phyloP scores from a whole-genome alignment of 805 yeast species.

The Diddensiella santjacobensis region DNA sequence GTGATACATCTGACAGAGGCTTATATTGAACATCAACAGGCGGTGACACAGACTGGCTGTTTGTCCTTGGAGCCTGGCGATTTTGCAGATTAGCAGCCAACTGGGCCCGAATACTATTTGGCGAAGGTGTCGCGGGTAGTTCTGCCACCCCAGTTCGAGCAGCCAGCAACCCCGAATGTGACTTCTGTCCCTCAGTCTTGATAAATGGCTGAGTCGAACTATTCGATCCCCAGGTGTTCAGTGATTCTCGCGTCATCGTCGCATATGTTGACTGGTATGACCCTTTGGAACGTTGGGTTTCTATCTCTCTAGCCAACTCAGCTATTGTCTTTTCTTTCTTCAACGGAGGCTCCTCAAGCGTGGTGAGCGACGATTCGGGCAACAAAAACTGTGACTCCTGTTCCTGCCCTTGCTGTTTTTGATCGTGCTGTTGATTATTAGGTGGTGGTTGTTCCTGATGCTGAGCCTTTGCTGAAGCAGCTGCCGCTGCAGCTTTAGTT shows the following conservation, averaged over 20 bases:
- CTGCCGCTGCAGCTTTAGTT: conserved; percentile 21
- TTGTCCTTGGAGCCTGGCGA: conserved; percentile 6
- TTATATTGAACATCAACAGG: neutral
- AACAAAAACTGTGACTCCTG: conserved; percentile 27
- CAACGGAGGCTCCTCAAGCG: neutral
- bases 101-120: conserved; percentile 21
- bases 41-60: conserved; percentile 4
- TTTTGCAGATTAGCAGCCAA: conserved; percentile 19
- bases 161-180: neutral
- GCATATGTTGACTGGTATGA: conserved; percentile 14
- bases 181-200: conserved; percentile 2
- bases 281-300: conserved; percentile 20
- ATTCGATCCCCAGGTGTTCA: neutral
- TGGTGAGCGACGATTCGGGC: conserved; percentile 4
- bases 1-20: neutral
- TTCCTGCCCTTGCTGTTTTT: conserved; percentile 28
- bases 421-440: conserved; percentile 29
- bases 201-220: neutral
- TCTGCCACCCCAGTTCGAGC: neutral
- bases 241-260: conserved; percentile 13
- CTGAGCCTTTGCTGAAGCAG: conserved; percentile 16
- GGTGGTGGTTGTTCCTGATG: conserved; percentile 16
- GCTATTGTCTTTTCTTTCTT: conserved; percentile 31
- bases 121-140: conserved; percentile 8
- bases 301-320: conserved; percentile 33